A percentile compares a stretch with the other conserved stretches of the same genome.
These are phyloP conservation scores for Fusarium gaditjirri DNA, from an alignment of 2,329 filamentous ascomycete genomes.

Conservation along the genomic window DNA sequence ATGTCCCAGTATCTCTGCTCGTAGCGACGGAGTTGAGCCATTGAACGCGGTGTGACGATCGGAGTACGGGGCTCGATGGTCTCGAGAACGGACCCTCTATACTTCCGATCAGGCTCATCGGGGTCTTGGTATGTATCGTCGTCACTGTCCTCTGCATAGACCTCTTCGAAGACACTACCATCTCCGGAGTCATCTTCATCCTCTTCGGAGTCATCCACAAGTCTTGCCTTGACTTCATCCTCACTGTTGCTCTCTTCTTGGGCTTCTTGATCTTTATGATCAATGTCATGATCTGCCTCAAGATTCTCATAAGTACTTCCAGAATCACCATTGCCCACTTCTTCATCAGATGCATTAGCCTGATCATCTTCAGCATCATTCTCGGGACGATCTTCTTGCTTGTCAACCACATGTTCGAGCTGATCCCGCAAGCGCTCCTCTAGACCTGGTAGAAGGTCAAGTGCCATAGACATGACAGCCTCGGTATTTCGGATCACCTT, in stretches of 20 bases:
- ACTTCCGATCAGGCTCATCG: fast-evolving
- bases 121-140: fast-evolving
- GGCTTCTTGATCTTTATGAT: not conserved
- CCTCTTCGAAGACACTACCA: not conserved
- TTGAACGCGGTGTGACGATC: fast-evolving
- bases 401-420: not conserved
- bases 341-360: not conserved
- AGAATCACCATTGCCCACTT: not conserved
- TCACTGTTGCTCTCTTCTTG: fast-evolving
- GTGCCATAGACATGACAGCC: not conserved
- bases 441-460: not conserved
- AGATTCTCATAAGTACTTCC: fast-evolving
- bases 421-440: not conserved
- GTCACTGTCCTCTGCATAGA: fast-evolving
- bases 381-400: not conserved
- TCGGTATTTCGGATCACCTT: not conserved
- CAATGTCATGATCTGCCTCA: not conserved
- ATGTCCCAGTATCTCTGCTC: not conserved
- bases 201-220: fast-evolving
- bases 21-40: not conserved
- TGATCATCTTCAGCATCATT: no score
- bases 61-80: not conserved
- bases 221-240: fast-evolving
- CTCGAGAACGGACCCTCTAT: fast-evolving
- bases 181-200: no score